Evolutionary conservation across 1,284 basidiomycete genomes (phyloP).

Genomic region (Ganoderma leucocontextum): DNA sequence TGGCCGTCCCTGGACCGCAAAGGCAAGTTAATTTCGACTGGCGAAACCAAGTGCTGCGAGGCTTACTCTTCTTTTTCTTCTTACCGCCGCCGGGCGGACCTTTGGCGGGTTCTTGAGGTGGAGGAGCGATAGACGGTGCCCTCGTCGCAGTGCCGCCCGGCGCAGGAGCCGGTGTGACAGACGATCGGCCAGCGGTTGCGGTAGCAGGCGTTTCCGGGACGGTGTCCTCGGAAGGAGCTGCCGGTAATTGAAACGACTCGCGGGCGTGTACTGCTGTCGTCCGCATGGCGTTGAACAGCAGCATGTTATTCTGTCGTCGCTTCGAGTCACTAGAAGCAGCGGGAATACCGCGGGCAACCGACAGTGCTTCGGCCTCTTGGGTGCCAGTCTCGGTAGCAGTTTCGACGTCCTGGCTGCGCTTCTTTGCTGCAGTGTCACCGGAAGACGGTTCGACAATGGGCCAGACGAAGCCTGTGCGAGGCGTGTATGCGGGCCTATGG

Average conservation of each 20-base stretch:
- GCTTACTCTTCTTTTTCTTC: conserved; percentile 75
- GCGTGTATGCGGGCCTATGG: conserved; percentile 79
- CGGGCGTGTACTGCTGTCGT: conserved; percentile 76
- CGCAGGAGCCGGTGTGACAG: conserved; percentile 63
- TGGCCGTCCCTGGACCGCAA: conserved; percentile 31
- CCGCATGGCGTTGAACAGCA: conserved; percentile 78
- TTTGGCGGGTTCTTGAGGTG: conserved; percentile 56
- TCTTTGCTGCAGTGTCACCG: conserved; percentile 54
- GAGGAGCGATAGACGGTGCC: conserved; percentile 46
- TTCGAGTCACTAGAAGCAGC: conserved; percentile 19
- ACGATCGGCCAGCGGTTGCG: conserved; percentile 49
- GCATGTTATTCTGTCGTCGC: conserved; percentile 70
- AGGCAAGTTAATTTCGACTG: conserved; percentile 10
- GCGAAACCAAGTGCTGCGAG: background rate
- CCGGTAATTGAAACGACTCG: conserved; percentile 50
- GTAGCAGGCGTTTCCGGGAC: conserved; percentile 51
- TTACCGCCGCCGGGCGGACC: conserved; percentile 62
- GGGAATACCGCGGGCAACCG: conserved; percentile 26
- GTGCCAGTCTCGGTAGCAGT: conserved; percentile 36
- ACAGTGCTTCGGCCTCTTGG: conserved; percentile 33
- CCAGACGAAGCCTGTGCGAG: conserved; percentile 83
- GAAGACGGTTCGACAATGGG: conserved; percentile 69
- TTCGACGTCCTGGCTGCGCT: conserved; percentile 45
- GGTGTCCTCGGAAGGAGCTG: conserved; percentile 43
- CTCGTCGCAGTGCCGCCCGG: conserved; percentile 53